phyloP scores from a whole-genome alignment of 2,329 filamentous ascomycete genomes.

The Akanthomyces lecanii region DNA sequence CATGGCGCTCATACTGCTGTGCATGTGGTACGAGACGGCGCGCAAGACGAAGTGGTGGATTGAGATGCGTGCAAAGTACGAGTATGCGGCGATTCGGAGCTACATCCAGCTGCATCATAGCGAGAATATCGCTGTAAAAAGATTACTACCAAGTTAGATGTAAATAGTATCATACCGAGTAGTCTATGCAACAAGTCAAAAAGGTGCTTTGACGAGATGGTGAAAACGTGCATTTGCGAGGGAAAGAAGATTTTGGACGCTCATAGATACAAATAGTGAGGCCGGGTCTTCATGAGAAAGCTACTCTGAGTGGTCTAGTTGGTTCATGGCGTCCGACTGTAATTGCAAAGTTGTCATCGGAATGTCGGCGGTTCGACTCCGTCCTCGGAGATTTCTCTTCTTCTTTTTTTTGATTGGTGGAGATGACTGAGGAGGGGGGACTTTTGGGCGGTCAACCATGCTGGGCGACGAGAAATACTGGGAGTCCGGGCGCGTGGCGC shows the following conservation, averaged over 20 bases:
- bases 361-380: constrained; percentile 28
- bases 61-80: constrained; percentile 5
- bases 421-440: neutral
- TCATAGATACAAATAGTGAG: neutral
- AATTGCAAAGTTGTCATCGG: constrained; percentile 23
- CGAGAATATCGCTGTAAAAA: neutral
- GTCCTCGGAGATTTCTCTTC: constrained; percentile 25
- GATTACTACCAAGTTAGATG: neutral
- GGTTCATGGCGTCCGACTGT: constrained; percentile 28
- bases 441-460: too few species aligned
- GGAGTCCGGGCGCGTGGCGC: too few species aligned
- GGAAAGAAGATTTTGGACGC: neutral
- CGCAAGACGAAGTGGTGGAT: constrained; percentile 6
- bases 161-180: too few species aligned
- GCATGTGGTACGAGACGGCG: neutral
- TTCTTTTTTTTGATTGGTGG: constrained; percentile 12
- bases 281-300: neutral
- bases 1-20: neutral
- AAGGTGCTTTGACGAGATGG: neutral
- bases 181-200: neutral
- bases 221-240: too few species aligned
- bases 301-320: constrained; percentile 27
- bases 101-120: neutral
- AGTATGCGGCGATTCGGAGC: neutral
- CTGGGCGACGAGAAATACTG: too few species aligned